Percentiles rank a stretch among this genome's conserved stretches.
Evolutionary conservation across 2,329 filamentous ascomycete species (phyloP).

Genomic region (Neofusicoccum ribis): DNA sequence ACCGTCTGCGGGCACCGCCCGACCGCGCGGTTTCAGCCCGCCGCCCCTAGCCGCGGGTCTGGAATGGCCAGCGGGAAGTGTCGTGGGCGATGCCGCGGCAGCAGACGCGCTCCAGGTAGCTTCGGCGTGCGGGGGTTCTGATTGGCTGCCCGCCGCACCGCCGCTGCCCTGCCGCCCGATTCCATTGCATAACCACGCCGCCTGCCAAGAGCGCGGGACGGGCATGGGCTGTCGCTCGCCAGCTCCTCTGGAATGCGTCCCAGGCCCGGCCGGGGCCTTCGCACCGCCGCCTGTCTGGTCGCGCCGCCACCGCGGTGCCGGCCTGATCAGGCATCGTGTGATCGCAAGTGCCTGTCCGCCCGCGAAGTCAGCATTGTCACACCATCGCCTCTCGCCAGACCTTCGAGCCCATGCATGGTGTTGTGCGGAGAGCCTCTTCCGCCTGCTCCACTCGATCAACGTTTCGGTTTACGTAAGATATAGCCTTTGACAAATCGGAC

Average conservation of each 20-base stretch:
- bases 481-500: background rate
- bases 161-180: background rate
- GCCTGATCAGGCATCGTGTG: no score
- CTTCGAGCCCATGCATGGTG: background rate
- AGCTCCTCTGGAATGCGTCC: no score
- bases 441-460: background rate
- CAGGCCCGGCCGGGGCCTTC: no score
- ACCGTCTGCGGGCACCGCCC: background rate
- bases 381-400: background rate
- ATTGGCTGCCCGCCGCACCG: background rate
- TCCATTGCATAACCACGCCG: conserved; percentile 3
- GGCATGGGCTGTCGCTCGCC: background rate
- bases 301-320: no score
- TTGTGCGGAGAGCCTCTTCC: background rate
- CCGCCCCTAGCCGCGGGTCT: no score
- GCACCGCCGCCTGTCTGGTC: no score
- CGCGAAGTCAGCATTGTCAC: background rate
- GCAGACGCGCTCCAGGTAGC: conserved; percentile 1
- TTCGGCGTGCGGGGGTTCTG: conserved; percentile 13
- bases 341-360: no score
- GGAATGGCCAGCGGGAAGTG: no score
- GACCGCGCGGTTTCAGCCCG: background rate
- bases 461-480: conserved; percentile 2
- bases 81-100: no score
- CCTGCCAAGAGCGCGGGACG: background rate